Evolutionary conservation across 176 grass and related monocot species (phyloP).

Genomic region (Zoysia japonica): DNA sequence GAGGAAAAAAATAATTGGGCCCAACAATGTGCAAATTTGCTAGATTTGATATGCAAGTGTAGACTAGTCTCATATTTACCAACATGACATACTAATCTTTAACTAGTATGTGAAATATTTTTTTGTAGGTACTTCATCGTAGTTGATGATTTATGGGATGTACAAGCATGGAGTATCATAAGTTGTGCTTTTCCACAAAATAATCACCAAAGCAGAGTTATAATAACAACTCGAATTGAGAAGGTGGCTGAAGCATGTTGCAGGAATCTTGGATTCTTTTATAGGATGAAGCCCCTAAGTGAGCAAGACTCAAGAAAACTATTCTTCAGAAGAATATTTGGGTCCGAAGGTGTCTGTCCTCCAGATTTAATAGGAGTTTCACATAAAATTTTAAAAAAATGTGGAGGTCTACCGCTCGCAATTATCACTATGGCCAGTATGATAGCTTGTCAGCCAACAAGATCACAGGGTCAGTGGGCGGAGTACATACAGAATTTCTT

Average conservation of each 20-base stretch:
- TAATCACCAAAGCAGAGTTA: background rate
- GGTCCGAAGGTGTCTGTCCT: background rate
- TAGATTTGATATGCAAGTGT: too few relatives aligned
- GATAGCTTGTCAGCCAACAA: background rate
- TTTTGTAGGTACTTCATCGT: background rate
- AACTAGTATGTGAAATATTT: background rate
- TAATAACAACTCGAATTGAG: background rate
- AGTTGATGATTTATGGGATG: conserved; percentile 19
- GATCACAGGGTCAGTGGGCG: background rate
- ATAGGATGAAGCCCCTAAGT: background rate
- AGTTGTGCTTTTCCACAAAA: background rate
- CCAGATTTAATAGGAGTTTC: background rate
- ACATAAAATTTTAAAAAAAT: conserved; percentile 1
- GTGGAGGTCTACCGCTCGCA: conserved; percentile 8
- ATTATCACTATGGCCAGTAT: background rate
- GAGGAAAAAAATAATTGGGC: too few relatives aligned
- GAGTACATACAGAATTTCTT: background rate
- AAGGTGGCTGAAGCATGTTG: background rate
- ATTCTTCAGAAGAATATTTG: conserved; percentile 8
- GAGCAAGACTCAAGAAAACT: background rate
- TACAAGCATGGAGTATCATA: background rate
- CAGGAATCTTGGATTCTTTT: background rate
- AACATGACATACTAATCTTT: too few relatives aligned
- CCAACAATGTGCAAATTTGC: too few relatives aligned
- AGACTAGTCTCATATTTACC: too few relatives aligned